These are phyloP conservation scores for Mucor indicus DNA, from an alignment of 371 early-diverging fungal species.

Conservation along the genomic window DNA sequence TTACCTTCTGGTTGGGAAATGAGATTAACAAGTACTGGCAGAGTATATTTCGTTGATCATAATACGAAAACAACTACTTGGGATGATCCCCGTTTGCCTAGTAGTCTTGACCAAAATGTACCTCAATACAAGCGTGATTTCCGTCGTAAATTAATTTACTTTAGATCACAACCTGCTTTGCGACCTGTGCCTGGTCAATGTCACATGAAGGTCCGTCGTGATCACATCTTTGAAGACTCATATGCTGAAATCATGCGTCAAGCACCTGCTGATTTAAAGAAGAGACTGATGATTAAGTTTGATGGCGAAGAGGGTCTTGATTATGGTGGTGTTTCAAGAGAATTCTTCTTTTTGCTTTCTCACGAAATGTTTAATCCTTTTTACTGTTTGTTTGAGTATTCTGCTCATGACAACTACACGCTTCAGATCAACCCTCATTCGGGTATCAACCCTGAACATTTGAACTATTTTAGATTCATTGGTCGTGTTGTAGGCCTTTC, in stretches of 20 bases:
- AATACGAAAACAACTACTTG: constrained; percentile 91
- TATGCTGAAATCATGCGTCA: constrained; percentile 91
- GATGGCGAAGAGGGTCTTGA: constrained; percentile 98
- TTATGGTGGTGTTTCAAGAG: constrained; percentile 96
- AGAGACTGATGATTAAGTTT: constrained; percentile 96
- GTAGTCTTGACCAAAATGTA: constrained; percentile 91
- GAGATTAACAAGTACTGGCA: constrained; percentile 86
- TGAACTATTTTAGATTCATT: constrained; percentile 97
- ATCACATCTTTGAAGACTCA: constrained; percentile 93
- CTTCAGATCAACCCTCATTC: constrained; percentile 96
- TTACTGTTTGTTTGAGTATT: constrained; percentile 95
- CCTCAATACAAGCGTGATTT: constrained; percentile 98
- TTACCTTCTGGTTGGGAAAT: constrained; percentile 97
- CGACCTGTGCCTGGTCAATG: constrained; percentile 89
- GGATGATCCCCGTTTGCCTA: constrained; percentile 96
- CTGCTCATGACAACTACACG: constrained; percentile 95
- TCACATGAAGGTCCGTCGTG: constrained; percentile 85
- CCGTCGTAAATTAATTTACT: constrained; percentile 93
- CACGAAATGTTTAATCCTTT: constrained; percentile 99
- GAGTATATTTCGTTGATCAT: constrained; percentile 94
- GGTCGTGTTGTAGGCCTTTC: constrained; percentile 97
- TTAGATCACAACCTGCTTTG: constrained; percentile 89
- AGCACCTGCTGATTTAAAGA: constrained; percentile 84
- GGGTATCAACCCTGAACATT: constrained; percentile 95
- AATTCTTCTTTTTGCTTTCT: constrained; percentile 95